phyloP scores from a whole-genome alignment of 225 moss, liverwort and hornwort genomes.

The Bryoerythrophyllum caledonicum region DNA sequence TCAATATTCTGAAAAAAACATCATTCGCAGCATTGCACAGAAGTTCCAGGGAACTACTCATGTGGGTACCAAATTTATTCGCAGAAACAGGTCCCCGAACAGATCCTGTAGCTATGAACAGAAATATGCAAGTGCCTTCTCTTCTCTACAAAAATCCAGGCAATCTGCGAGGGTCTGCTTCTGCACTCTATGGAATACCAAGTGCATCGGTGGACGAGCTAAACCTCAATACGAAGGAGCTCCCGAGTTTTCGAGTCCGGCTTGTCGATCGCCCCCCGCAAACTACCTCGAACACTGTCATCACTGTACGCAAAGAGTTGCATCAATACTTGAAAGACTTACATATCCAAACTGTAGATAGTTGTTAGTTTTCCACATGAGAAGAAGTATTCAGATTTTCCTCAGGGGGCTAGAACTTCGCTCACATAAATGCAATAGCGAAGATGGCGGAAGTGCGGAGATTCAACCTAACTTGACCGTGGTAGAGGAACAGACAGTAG shows the following conservation, averaged over 20 bases:
- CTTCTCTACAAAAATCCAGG: slow-evolving; percentile 28
- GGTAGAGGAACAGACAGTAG: background rate
- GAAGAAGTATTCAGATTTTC: background rate
- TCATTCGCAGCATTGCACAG: background rate
- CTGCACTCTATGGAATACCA: background rate
- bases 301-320: slow-evolving; percentile 8
- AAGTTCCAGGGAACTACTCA: background rate
- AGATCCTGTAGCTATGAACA: slow-evolving; percentile 6
- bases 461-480: background rate
- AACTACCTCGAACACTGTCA: slow-evolving; percentile 10
- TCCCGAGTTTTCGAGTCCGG: slow-evolving; percentile 20
- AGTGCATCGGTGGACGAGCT: background rate
- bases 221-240: slow-evolving; percentile 21
- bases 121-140: slow-evolving; percentile 7
- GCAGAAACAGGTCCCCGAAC: slow-evolving; percentile 9
- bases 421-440: background rate
- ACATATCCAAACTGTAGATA: background rate
- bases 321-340: background rate
- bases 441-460: background rate
- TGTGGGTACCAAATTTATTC: background rate
- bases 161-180: slow-evolving; percentile 7
- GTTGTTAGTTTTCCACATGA: background rate
- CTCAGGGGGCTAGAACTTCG: background rate
- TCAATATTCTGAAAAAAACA: too few species aligned
- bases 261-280: slow-evolving; percentile 11